A percentile compares a stretch with the other conserved stretches of the same genome.
Conservation (phyloP, 2,329 filamentous ascomycete genomes). For the Elsinoe necatrix region DNA sequence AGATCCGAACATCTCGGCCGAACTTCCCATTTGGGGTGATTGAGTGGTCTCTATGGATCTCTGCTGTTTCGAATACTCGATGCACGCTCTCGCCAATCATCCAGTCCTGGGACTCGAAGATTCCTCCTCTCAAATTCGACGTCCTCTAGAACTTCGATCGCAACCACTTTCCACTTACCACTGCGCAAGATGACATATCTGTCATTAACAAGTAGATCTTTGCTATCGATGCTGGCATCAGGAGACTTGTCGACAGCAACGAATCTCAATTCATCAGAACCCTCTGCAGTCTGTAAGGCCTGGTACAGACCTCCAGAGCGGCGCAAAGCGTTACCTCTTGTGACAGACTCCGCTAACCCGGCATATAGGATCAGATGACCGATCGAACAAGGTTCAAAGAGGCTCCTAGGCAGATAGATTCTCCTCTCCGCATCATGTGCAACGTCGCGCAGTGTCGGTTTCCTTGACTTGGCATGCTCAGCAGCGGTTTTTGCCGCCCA, state of each 20-base stretch:
- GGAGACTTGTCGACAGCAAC: background rate
- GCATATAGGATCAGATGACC: background rate
- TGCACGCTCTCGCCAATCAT: background rate
- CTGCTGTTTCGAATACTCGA: background rate
- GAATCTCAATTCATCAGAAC: background rate
- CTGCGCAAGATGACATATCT: background rate
- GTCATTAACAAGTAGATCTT: background rate
- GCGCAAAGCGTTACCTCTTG: background rate
- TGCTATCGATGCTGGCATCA: background rate
- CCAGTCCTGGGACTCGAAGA: background rate
- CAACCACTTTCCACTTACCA: slow-evolving; percentile 9
- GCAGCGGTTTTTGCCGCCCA: slow-evolving; percentile 55
- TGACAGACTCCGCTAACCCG: background rate
- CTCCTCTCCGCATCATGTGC: background rate
- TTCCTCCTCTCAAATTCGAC: background rate
- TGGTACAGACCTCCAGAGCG: slow-evolving; percentile 5
- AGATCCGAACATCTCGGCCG: background rate
- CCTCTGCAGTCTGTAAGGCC: background rate
- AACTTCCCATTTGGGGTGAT: background rate
- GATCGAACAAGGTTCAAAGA: background rate
- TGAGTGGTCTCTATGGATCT: background rate
- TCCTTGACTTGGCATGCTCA: slow-evolving; percentile 44
- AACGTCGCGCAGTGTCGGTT: slow-evolving; percentile 21
- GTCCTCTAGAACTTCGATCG: slow-evolving; percentile 5
- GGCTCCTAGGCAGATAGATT: background rate